Conservation (phyloP, 2,329 filamentous ascomycete genomes). For the Ceratocystiopsis sp. region DNA sequence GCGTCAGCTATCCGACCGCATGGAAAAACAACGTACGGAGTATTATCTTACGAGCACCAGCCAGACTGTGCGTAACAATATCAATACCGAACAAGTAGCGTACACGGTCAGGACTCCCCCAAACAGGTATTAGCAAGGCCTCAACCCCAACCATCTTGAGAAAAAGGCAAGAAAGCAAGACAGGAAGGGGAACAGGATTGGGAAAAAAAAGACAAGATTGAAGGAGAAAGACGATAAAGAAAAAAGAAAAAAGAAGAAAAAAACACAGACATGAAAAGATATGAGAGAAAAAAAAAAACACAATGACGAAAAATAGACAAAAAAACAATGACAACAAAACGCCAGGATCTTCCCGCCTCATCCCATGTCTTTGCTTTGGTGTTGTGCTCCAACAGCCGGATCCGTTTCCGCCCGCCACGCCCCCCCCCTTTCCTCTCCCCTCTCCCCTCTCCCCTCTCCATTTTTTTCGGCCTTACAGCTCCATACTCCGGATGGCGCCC, state of each 20-base stretch:
- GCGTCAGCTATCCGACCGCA: too few species aligned
- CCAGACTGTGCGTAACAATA: too few species aligned
- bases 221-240: too few species aligned
- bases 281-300: neutral
- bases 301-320: neutral
- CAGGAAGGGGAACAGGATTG: neutral
- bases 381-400: too few species aligned
- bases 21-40: too few species aligned
- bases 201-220: neutral
- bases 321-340: neutral
- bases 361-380: too few species aligned
- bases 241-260: neutral
- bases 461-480: constrained; percentile 22
- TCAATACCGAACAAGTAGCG: too few species aligned
- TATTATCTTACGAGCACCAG: too few species aligned
- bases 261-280: neutral
- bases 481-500: constrained; percentile 39
- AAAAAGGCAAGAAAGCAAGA: neutral
- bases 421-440: neutral
- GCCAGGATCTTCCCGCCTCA: neutral
- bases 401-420: too few species aligned
- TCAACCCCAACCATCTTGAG: too few species aligned
- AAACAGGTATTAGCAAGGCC: too few species aligned
- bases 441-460: neutral
- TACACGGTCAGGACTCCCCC: too few species aligned